These are phyloP conservation scores for Lodderomyces margitis DNA, from an alignment of 1,139 yeast species.

Conservation along the genomic window DNA sequence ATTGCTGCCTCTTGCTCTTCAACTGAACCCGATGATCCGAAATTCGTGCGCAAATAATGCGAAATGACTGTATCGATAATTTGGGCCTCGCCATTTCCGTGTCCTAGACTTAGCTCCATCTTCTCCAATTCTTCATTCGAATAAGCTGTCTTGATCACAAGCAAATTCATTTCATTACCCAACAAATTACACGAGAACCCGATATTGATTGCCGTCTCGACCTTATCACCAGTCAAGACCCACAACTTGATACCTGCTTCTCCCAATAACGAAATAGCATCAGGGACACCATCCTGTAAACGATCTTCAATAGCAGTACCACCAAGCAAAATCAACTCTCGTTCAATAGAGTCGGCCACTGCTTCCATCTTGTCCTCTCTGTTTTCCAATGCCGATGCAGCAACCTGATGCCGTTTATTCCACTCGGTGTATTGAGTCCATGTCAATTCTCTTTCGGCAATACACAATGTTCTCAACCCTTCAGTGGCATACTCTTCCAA, in stretches of 20 bases:
- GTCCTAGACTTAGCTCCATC: constrained; percentile 29
- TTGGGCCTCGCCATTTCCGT: constrained; percentile 24
- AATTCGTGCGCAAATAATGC: constrained; percentile 59
- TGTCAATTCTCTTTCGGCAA: constrained; percentile 43
- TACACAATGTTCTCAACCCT: constrained; percentile 49
- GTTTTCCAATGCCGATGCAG: constrained; percentile 42
- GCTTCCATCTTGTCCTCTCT: constrained; percentile 47
- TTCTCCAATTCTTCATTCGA: constrained; percentile 30
- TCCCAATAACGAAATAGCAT: constrained; percentile 41
- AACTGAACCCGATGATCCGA: constrained; percentile 59
- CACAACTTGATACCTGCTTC: constrained; percentile 52
- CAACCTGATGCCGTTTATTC: constrained; percentile 41
- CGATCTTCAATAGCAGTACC: constrained; percentile 54
- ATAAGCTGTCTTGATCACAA: constrained; percentile 36
- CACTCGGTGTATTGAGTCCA: constrained; percentile 45
- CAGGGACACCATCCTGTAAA: constrained; percentile 52
- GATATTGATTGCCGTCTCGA: constrained; percentile 51
- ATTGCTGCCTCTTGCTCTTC: constrained; percentile 63
- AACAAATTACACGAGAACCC: constrained; percentile 52
- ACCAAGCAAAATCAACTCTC: constrained; percentile 44
- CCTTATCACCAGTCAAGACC: constrained; percentile 53
- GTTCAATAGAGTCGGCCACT: constrained; percentile 47
- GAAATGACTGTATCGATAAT: constrained; percentile 57
- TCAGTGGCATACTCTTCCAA: constrained; percentile 47
- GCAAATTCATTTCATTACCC: constrained; percentile 47